These are phyloP conservation scores for Fusarium sambucinum DNA, from an alignment of 2,329 filamentous ascomycete genomes.

Conservation along the genomic window DNA sequence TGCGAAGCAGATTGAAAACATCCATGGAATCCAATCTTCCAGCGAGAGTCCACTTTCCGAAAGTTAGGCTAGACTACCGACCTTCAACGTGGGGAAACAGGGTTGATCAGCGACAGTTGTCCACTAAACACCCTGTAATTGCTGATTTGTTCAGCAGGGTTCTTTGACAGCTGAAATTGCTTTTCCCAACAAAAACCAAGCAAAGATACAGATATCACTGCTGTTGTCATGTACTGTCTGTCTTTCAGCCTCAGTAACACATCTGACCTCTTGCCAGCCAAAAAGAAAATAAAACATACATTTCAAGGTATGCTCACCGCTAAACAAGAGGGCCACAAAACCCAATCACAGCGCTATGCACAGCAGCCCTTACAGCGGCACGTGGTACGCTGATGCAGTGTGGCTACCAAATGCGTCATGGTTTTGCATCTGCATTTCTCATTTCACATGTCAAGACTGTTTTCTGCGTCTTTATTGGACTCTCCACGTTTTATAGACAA, in stretches of 20 bases:
- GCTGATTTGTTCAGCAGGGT: background rate
- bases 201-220: background rate
- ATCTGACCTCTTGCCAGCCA: conserved; percentile 22
- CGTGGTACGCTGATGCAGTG: conserved; percentile 32
- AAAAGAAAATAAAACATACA: conserved; percentile 4
- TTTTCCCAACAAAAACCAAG: conserved; percentile 10
- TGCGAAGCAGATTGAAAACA: conserved; percentile 18
- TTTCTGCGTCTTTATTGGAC: conserved; percentile 22
- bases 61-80: conserved; percentile 15
- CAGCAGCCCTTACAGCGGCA: conserved; percentile 23
- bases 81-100: conserved; percentile 35
- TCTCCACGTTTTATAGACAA: conserved; percentile 19
- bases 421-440: conserved; percentile 4
- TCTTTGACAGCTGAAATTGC: background rate
- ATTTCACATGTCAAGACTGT: conserved; percentile 35
- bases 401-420: conserved; percentile 35
- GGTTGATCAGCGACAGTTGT: background rate
- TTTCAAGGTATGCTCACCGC: conserved; percentile 36
- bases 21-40: background rate
- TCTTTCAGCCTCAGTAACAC: background rate
- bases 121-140: conserved; percentile 27
- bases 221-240: no score
- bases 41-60: conserved; percentile 36
- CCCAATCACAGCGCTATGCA: conserved; percentile 16
- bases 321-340: conserved; percentile 8